phyloP scores from a whole-genome alignment of 371 early-diverging fungal species.

The Lichtheimia hyalospora region DNA sequence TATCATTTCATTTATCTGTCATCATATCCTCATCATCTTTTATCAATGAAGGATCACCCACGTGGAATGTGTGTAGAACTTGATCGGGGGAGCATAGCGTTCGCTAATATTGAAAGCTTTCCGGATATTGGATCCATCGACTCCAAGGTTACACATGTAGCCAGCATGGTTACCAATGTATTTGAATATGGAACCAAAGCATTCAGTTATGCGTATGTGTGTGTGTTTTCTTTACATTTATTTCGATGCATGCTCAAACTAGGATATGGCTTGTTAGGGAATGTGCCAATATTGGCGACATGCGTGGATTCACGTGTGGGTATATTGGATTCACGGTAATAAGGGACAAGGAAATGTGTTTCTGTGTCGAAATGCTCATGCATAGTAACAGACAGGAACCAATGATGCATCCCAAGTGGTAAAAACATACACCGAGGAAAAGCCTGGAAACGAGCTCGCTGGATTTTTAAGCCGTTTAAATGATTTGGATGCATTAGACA shows the following conservation, averaged over 20 bases:
- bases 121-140: constrained; percentile 18
- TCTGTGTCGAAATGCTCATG: constrained; percentile 11
- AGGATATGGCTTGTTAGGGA: constrained; percentile 11
- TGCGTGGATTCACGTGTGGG: constrained; percentile 48
- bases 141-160: constrained; percentile 17
- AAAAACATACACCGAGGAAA: constrained; percentile 24
- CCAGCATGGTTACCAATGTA: constrained; percentile 40
- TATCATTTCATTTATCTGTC: no score
- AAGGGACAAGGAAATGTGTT: neutral
- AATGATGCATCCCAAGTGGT: constrained; percentile 57
- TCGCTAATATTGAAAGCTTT: constrained; percentile 26
- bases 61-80: no score
- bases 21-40: no score
- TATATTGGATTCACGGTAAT: constrained; percentile 58
- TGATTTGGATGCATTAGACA: constrained; percentile 32
- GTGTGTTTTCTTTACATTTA: no score
- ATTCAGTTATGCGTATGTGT: constrained; percentile 37
- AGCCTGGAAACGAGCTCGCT: constrained; percentile 37
- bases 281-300: constrained; percentile 35
- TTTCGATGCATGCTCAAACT: no score
- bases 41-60: no score
- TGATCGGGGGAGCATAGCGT: constrained; percentile 4
- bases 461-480: constrained; percentile 33
- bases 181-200: constrained; percentile 35
- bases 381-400: constrained; percentile 47